Evolutionary conservation across 495 filamentous ascomycete genomes (phyloP), one percentile per base, ranked within the genome.

Genomic region (Penicillium longicatenatum): DNA sequence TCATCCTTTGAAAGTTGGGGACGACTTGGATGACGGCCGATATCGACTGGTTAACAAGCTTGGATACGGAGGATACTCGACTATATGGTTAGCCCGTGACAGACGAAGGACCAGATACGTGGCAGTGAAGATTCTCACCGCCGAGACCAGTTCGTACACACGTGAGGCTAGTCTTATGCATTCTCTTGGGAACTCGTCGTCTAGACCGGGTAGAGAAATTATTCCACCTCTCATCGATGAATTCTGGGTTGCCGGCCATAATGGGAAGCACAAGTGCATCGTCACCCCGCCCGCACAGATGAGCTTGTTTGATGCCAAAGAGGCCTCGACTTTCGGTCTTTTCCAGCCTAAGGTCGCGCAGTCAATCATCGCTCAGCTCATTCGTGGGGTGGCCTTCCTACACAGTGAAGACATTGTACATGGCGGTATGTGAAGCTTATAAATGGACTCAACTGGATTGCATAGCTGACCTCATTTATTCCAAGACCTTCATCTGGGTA

Each of bases 71-170:
- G 59, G 66, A 12, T 79, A 70, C 61, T 79, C 74, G 4, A 79
- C 78, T 19, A 67, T 72, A 39, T 80, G 75, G 76, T 72, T 81
- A 24, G 74, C 72, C 46, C 59, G 58, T 10, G 74, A 79, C 45
- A 21, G 48, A 41, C 57, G 19, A 43, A 46, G n/a, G 31, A 50
- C 42, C 8, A 55, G 29, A 51, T 64, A 67, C 48, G 58, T 65
- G 39, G 56, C 63, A 17, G 52, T 64, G 31, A 68, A 70, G 17
- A 52, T 52, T 6, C 55, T 54, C 24, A 64, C 60, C 6, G 67
- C 64, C 19, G 62, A 70, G 55, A 41, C 57, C 22, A 65, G 59
- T 55, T 1, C 31, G 3, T n/a, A n/a, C 22, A 33, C 59, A 4
- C 21, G 31, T 14, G 59, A 66, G 41, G 41, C 59, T 41, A 58